phyloP scores from a whole-genome alignment of 345 rosid genomes.

The Pistacia vera region DNA sequence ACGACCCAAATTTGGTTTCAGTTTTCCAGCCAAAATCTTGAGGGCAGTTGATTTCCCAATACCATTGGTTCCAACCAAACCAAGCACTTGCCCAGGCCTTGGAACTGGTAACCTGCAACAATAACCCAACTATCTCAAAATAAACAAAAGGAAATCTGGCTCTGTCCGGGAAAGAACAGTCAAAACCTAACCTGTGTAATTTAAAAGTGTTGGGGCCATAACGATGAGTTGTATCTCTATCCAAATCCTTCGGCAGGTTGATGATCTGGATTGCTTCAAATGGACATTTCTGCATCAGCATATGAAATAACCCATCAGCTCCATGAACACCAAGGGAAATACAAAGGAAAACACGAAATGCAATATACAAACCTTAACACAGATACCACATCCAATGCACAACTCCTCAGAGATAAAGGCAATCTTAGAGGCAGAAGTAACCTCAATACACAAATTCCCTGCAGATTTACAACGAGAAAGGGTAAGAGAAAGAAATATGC shows the following conservation, averaged over 20 bases:
- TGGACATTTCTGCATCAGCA: conserved; percentile 81
- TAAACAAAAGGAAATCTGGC: conserved; percentile 10
- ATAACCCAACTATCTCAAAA: conserved; percentile 23
- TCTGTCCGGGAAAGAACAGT: background rate
- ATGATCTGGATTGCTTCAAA: conserved; percentile 98
- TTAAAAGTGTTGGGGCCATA: conserved; percentile 96
- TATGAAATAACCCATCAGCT: too few relatives aligned
- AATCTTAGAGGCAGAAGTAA: conserved; percentile 69
- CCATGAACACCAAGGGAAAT: too few relatives aligned
- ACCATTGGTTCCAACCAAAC: conserved; percentile 99
- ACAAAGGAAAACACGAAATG: too few relatives aligned
- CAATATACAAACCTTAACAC: conserved; percentile 76
- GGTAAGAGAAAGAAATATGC: background rate
- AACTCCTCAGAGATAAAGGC: conserved; percentile 96
- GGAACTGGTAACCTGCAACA: conserved; percentile 90
- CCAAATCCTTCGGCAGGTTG: conserved; percentile 90
- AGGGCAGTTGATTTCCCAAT: conserved; percentile 98
- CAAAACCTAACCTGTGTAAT: conserved; percentile 68
- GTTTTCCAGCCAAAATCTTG: conserved; percentile 91
- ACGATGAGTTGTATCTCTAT: too few relatives aligned
- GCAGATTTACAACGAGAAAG: too few relatives aligned
- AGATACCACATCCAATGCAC: conserved; percentile 46
- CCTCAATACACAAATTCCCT: conserved; percentile 94
- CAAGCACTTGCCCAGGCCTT: conserved; percentile 98
- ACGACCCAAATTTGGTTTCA: conserved; percentile 97